Percentiles rank a stretch among this genome's conserved stretches.
phyloP scores from a whole-genome alignment of 1,284 basidiomycete species.

The Erythrobasidium hasegawianum region DNA sequence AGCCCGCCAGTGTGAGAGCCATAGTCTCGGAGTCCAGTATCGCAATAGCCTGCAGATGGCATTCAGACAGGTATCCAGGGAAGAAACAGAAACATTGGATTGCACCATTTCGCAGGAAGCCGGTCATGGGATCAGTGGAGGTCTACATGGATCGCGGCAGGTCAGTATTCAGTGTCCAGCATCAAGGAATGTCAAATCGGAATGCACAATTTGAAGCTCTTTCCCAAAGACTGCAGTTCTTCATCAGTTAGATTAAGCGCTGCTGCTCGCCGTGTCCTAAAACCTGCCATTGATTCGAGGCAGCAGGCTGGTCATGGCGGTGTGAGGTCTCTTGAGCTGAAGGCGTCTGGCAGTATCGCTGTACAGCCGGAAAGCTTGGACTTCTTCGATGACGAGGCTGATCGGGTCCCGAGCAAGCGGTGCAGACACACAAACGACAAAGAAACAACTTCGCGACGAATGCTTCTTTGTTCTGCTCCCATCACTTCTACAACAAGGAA shows the following conservation, averaged over 20 bases:
- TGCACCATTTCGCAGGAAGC: conserved; percentile 7
- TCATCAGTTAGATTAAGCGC: background rate
- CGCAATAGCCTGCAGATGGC: background rate
- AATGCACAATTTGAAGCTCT: background rate
- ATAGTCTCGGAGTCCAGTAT: background rate
- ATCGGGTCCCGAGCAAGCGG: background rate
- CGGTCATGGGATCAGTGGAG: conserved; percentile 2
- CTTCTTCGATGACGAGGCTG: background rate
- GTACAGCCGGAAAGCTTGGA: background rate
- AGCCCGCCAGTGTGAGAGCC: conserved; percentile 8
- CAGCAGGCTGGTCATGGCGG: background rate
- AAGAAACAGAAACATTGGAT: background rate
- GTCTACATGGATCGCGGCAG: background rate
- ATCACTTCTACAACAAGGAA: background rate
- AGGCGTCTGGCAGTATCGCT: background rate
- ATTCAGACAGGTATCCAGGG: background rate
- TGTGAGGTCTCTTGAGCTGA: background rate
- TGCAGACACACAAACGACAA: background rate
- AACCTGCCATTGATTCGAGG: background rate
- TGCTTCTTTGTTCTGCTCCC: conserved; percentile 17
- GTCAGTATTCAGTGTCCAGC: background rate
- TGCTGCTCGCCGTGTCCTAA: background rate
- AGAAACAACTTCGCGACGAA: background rate
- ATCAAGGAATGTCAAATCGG: background rate
- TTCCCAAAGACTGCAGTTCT: background rate